phyloP scores from a whole-genome alignment of 306 rosid genomes.

The Inga laurina region DNA sequence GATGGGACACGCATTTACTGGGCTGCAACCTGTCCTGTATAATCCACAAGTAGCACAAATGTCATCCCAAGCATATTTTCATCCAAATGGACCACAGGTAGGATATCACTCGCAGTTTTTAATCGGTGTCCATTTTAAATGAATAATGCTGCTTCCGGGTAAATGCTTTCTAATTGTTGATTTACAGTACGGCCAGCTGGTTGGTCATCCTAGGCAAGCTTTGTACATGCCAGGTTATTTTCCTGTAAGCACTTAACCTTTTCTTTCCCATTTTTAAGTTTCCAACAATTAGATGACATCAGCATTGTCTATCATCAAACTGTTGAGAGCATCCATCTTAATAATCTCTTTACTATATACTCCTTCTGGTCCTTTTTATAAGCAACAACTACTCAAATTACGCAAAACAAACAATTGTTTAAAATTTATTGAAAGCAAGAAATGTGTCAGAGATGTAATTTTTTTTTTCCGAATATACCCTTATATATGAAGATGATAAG shows the following conservation, averaged over 20 bases:
- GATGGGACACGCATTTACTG: conserved; percentile 77
- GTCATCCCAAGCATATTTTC: conserved; percentile 78
- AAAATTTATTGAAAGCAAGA: too few relatives aligned
- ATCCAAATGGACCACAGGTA: conserved; percentile 94
- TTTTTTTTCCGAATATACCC: too few relatives aligned
- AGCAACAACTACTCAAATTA: too few relatives aligned
- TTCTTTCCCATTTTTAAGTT: neutral
- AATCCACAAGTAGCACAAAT: conserved; percentile 76
- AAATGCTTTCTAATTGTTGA: conserved; percentile 28
- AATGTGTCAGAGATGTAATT: too few relatives aligned
- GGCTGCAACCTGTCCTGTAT: conserved; percentile 73
- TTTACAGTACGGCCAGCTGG: conserved; percentile 82
- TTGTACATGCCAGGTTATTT: conserved; percentile 73
- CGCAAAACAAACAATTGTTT: too few relatives aligned
- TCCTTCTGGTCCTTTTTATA: too few relatives aligned
- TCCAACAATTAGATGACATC: conserved; percentile 18
- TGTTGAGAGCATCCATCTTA: conserved; percentile 9
- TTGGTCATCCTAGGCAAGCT: conserved; percentile 84
- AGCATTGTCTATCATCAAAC: neutral
- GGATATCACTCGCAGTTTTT: conserved; percentile 23
- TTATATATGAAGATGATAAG: too few relatives aligned
- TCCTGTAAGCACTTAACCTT: conserved; percentile 67
- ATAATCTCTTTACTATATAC: neutral
- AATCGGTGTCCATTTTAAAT: conserved; percentile 2
- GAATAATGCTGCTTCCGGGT: conserved; percentile 24